Base-by-base conservation (phyloP, 2,329 filamentous ascomycete species). In the Hymenotorrendiella dingleyae region DNA sequence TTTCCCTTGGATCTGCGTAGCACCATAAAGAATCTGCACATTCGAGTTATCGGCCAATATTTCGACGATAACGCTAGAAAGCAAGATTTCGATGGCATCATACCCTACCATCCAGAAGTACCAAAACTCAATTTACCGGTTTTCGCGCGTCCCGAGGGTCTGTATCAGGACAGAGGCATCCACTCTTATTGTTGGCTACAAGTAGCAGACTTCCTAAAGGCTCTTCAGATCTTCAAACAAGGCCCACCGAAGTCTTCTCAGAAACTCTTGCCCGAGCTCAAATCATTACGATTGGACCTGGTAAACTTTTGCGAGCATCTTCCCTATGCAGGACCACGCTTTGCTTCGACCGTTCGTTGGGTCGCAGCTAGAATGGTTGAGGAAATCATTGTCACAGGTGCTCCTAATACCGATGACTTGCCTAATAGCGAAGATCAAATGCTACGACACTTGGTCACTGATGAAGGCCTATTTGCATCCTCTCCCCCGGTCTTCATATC, bases 31-130 rank as follows among this genome's bases (percentile, higher is more conserved):
- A 61, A 68, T 43, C 58, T 74, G 52, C 76, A 64, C 21, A 61
- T 78, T 29, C 72, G 75, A 30, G 62, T 78, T 53, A 70, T 78
- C 45, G 74, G 73, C 8, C 66, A 65, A 39, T 78, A 74, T 55
- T 79, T 75, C 47, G 73, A 77, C 42, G 73, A 78, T 36, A 64
- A 70, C 6, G 36, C 49, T 24, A 30, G 36, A 11, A 52, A 46
- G 22, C 21, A 32, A 30, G 43, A 50, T 19, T 12, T 53, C 4
- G 32, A 22, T 28, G 48, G 43, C 22, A 36, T 36, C 12, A 32
- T n/a, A 11, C 7, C 9, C 8, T 53, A 55, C 27, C 48, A 53
- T 40, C 29, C 40, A 17, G 23, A 24, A 2, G 20, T 53, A 9
- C 9, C 30, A 2, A 39, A 41, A 14, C 36, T 46, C 17, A 45